These are phyloP conservation scores for Aspergillus novoparasiticus DNA, from an alignment of 2,329 filamentous ascomycete genomes.

Conservation along the genomic window DNA sequence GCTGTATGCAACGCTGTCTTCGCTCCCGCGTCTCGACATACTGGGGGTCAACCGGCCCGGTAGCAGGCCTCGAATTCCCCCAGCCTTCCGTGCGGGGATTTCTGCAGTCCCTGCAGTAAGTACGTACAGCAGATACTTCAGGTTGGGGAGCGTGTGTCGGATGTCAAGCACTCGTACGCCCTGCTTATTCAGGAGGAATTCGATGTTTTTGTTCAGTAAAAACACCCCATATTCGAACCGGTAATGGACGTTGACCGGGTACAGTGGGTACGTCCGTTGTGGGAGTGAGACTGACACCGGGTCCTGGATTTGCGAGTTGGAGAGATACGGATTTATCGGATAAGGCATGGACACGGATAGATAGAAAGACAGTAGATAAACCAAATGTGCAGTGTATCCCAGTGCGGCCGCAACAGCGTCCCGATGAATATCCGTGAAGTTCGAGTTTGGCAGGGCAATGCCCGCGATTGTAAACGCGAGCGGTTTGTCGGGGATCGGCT, in stretches of 20 bases:
- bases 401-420: constrained; percentile 78
- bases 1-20: constrained; percentile 41
- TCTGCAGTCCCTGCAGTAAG: constrained; percentile 76
- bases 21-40: constrained; percentile 42
- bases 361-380: constrained; percentile 79
- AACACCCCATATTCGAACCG: constrained; percentile 97
- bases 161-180: constrained; percentile 84
- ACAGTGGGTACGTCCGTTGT: constrained; percentile 77
- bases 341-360: constrained; percentile 79
- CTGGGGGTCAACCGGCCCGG: constrained; percentile 40
- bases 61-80: constrained; percentile 54
- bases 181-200: constrained; percentile 66
- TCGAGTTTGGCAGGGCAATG: constrained; percentile 77
- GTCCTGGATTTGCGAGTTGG: constrained; percentile 74
- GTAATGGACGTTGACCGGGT: constrained; percentile 74
- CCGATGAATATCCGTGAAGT: constrained; percentile 67
- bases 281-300: constrained; percentile 61
- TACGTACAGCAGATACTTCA: constrained; percentile 90
- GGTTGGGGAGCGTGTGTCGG: constrained; percentile 85
- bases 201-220: constrained; percentile 93
- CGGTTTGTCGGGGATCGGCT: constrained; percentile 63
- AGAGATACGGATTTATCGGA: constrained; percentile 71
- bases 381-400: constrained; percentile 75
- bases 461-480: constrained; percentile 83
- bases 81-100: constrained; percentile 58